phyloP scores from a whole-genome alignment of 2,329 filamentous ascomycete species.

The Colletotrichum nymphaeae region DNA sequence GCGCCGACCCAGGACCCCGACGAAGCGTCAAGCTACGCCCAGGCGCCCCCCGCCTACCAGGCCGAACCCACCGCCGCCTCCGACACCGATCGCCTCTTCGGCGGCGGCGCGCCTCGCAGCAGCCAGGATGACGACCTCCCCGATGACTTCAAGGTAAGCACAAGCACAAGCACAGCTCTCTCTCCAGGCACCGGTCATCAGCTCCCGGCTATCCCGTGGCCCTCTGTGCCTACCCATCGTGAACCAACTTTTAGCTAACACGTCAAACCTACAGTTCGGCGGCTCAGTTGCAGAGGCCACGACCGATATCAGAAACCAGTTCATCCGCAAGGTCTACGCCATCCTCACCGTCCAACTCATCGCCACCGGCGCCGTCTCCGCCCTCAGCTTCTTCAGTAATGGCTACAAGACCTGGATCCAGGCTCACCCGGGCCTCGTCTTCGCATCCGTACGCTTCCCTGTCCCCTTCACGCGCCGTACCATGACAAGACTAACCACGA shows the following conservation, averaged over 20 bases:
- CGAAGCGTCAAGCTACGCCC: slow-evolving; percentile 75
- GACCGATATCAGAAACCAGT: slow-evolving; percentile 95
- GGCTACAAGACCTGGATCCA: slow-evolving; percentile 91
- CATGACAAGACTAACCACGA: slow-evolving; percentile 36
- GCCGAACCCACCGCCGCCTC: slow-evolving; percentile 58
- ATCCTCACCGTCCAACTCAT: slow-evolving; percentile 97
- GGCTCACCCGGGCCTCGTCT: slow-evolving; percentile 84
- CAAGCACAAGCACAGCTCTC: too few relatives aligned
- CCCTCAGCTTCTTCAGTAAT: slow-evolving; percentile 85
- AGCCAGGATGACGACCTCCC: slow-evolving; percentile 88
- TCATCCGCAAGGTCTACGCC: slow-evolving; percentile 96
- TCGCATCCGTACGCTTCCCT: slow-evolving; percentile 72
- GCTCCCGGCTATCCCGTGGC: background rate
- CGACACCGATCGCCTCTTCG: slow-evolving; percentile 68
- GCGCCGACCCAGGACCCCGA: slow-evolving; percentile 90
- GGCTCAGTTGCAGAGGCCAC: slow-evolving; percentile 94
- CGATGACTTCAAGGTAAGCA: slow-evolving; percentile 90
- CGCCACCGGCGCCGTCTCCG: slow-evolving; percentile 82
- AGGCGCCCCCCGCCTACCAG: slow-evolving; percentile 86
- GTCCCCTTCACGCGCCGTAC: background rate
- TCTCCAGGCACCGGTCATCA: background rate
- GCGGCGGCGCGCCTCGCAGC: slow-evolving; percentile 75
- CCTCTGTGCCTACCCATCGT: background rate
- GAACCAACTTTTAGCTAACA: slow-evolving; percentile 28
- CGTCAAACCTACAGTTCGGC: slow-evolving; percentile 75